phyloP scores from a whole-genome alignment of 306 rosid genomes.

The Ceratonia siliqua region DNA sequence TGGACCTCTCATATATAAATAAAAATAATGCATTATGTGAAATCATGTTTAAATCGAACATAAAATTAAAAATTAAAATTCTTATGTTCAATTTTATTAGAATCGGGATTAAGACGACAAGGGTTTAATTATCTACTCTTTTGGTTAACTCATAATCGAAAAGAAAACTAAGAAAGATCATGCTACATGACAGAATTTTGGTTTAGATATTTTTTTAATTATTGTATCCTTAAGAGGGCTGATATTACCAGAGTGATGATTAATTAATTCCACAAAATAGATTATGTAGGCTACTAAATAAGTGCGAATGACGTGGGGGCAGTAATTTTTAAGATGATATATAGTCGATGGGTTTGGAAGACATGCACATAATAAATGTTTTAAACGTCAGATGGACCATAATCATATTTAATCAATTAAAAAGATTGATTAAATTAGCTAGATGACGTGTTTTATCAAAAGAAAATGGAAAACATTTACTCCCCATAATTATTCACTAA shows the following conservation, averaged over 20 bases:
- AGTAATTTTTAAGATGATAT: conserved; percentile 23
- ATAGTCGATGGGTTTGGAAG: conserved; percentile 16
- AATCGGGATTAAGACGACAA: too few relatives aligned
- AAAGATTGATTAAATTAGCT: background rate
- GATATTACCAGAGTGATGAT: conserved; percentile 25
- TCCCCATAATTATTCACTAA: background rate
- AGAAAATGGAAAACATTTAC: too few relatives aligned
- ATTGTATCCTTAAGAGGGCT: conserved; percentile 16
- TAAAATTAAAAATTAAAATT: too few relatives aligned
- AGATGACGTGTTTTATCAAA: too few relatives aligned
- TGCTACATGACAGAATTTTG: background rate
- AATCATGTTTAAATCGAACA: conserved; percentile 22
- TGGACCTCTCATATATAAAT: too few relatives aligned
- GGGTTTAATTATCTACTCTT: background rate
- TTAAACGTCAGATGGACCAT: background rate
- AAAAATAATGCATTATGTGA: too few relatives aligned
- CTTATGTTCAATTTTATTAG: too few relatives aligned
- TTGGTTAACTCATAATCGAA: background rate
- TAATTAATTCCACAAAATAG: background rate
- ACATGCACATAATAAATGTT: background rate
- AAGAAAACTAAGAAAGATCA: background rate
- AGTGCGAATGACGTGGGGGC: conserved; percentile 45
- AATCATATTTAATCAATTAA: background rate
- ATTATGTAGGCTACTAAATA: background rate
- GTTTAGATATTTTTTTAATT: conserved; percentile 16